Percentiles rank a stretch among this genome's conserved stretches.
phyloP scores from a whole-genome alignment of 2,329 filamentous ascomycete species.

The Fusarium piperis region DNA sequence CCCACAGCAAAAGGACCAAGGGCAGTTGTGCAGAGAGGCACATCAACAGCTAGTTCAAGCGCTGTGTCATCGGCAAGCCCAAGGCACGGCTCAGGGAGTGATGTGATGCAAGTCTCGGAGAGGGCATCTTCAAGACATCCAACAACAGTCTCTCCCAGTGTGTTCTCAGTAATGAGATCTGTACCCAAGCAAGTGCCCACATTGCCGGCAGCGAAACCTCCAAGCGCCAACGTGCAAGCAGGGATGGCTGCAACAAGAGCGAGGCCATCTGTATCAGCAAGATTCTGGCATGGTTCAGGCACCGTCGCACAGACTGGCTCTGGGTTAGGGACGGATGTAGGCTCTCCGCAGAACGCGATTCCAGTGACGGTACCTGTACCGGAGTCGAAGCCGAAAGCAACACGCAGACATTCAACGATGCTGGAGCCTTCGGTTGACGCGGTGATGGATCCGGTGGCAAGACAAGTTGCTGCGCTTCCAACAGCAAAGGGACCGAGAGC shows the following conservation, averaged over 20 bases:
- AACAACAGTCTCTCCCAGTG: not conserved
- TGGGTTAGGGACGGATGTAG: not conserved
- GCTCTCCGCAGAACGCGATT: not conserved
- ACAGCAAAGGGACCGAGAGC: not conserved
- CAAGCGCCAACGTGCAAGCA: not conserved
- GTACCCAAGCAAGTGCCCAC: not conserved
- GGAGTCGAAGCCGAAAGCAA: not conserved
- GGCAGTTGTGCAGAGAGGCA: not conserved
- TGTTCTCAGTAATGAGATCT: not conserved
- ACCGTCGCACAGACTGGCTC: not conserved
- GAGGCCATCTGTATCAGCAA: not conserved
- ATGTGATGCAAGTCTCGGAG: not conserved
- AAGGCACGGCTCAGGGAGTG: not conserved
- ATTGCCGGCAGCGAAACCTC: not conserved
- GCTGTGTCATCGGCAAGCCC: not conserved
- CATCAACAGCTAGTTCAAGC: not conserved
- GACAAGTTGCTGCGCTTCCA: not conserved
- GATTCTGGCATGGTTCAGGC: not conserved
- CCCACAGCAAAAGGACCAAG: not conserved
- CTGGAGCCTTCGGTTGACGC: not conserved
- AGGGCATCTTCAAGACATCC: not conserved
- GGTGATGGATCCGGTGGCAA: not conserved
- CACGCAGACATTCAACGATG: not conserved
- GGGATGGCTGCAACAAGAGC: not conserved
- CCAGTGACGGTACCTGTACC: not conserved